Base-by-base conservation (phyloP, 495 filamentous ascomycete species). In the Daldinia vernicosa region DNA sequence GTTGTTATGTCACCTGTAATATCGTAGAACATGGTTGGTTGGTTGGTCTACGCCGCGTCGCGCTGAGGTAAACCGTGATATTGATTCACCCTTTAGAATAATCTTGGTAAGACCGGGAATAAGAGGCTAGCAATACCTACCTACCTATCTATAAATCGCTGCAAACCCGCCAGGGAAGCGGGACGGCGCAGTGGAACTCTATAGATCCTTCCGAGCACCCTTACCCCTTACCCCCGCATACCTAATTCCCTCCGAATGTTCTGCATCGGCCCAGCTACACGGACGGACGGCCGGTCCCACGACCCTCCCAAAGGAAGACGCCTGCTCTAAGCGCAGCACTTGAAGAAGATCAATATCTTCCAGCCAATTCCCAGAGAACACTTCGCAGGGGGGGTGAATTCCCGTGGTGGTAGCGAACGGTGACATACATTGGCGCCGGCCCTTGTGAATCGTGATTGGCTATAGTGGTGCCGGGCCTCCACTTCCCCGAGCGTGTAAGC, bases 401-500 rank as follows among this genome's bases (percentile, higher is more conserved):
- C 35, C 32, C 57, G 32, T n/a, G 58, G 66, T 39, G 19, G 40
- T 45, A 58, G 22, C 35, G 24, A 39, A 62, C 30, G 59, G 66
- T 69, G 55, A 19, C 43, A 69, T 64, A 37, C 60, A 32, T 54
- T 26, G 56, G 61, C 60, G 66, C 54, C 33, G 1, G 19, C 7
- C n/a, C 6, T 9, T 19, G 2, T 60, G 22, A 57, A 3, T 9
- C 15, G 2, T 60, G 22, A 57, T 71, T 67, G 62, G 69, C 57
- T 61, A 32, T 22, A 24, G 5, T 43, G 28, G 6, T 15, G 17
- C 14, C 35, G 51, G 45, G 15, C 56, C 12, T 43, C 40, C 58
- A 51, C 51, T 43, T 32, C 63, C 68, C 58, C 57, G n/a, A 43
- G 33, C 59, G 15, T 8, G 24, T 72, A 72, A 72, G 70, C 70